phyloP scores from a whole-genome alignment of 441 rosid genomes.

The Gossypium lobatum region DNA sequence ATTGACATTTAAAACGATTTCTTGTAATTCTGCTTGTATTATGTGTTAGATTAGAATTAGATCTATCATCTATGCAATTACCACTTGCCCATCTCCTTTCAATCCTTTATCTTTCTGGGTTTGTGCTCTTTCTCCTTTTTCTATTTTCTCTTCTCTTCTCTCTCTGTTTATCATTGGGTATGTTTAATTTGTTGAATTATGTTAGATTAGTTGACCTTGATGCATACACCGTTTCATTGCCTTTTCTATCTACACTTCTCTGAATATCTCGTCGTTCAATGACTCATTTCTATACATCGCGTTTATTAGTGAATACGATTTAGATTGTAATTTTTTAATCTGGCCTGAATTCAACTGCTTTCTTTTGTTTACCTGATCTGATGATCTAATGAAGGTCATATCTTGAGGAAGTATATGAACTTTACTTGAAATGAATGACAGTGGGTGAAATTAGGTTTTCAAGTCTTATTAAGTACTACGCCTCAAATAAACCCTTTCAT shows the following conservation, averaged over 20 bases:
- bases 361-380: not conserved
- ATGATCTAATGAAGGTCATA: not conserved
- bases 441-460: not conserved
- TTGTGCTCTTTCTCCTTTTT: not conserved
- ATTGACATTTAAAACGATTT: too few species aligned
- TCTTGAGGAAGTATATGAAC: not conserved
- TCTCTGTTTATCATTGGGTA: not conserved
- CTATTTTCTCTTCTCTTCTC: not conserved
- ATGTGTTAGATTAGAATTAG: too few species aligned
- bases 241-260: not conserved
- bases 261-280: not conserved
- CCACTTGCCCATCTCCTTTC: not conserved
- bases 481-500: not conserved
- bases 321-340: not conserved
- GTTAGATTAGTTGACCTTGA: not conserved
- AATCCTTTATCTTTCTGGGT: not conserved
- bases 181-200: not conserved
- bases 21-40: too few species aligned
- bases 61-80: not conserved
- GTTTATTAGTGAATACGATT: not conserved
- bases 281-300: not conserved
- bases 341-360: not conserved
- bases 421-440: not conserved
- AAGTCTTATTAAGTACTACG: not conserved
- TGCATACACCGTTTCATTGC: not conserved